Evolutionary conservation across 1,284 basidiomycete species (phyloP).

Genomic region (Neonothopanus nambi): DNA sequence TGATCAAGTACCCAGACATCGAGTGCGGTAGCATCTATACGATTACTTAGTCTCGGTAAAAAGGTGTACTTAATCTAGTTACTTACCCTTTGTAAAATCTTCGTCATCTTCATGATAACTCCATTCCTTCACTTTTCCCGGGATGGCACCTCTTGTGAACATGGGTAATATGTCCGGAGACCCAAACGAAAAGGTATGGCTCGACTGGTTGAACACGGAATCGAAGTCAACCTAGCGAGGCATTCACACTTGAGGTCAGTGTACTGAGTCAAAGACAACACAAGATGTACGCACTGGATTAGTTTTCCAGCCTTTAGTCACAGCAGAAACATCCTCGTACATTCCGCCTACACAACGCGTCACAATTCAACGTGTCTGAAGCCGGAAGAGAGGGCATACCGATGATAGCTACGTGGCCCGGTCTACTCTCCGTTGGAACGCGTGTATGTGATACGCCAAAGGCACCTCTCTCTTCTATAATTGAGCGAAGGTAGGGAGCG

Average conservation of each 20-base stretch:
- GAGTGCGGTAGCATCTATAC: constrained; percentile 72
- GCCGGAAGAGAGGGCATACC: constrained; percentile 39
- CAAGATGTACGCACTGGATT: constrained; percentile 53
- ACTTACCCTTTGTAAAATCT: constrained; percentile 79
- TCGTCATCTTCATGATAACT: constrained; percentile 79
- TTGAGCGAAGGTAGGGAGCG: constrained; percentile 75
- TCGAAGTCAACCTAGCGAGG: constrained; percentile 70
- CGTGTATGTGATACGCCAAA: constrained; percentile 87
- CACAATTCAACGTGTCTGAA: not conserved
- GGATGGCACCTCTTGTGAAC: constrained; percentile 76
- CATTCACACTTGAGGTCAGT: constrained; percentile 19
- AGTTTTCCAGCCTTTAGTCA: constrained; percentile 90
- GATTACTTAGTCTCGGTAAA: not conserved
- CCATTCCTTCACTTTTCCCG: constrained; percentile 75
- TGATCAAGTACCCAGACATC: constrained; percentile 83
- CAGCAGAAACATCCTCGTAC: constrained; percentile 92
- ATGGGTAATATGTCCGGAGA: constrained; percentile 91
- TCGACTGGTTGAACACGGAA: constrained; percentile 86
- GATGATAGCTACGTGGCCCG: constrained; percentile 89
- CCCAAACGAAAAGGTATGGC: constrained; percentile 80
- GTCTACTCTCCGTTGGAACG: constrained; percentile 87
- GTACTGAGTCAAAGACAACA: too few relatives aligned
- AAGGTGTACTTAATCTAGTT: too few relatives aligned
- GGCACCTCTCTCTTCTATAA: constrained; percentile 67
- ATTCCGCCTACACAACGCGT: constrained; percentile 57